phyloP scores from a whole-genome alignment of 768 basidiomycete species.

The Suillus sp. region DNA sequence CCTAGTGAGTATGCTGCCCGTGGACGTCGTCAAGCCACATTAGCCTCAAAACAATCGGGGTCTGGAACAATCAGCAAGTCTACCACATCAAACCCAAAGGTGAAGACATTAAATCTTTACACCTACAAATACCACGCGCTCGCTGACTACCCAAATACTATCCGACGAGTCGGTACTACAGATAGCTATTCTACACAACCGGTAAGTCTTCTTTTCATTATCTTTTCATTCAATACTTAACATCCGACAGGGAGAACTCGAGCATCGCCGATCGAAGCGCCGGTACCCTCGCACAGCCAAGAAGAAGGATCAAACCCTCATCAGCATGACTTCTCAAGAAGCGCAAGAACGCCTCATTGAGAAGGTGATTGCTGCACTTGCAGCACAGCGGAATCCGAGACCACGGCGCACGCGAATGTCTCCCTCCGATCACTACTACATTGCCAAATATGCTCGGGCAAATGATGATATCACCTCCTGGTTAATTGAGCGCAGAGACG shows the following conservation, averaged over 20 bases:
- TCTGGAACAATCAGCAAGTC: neutral
- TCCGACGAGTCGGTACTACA: conserved; percentile 32
- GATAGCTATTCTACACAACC: conserved; percentile 40
- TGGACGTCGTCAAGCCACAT: conserved; percentile 13
- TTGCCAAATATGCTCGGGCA: conserved; percentile 18
- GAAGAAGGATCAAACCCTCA: conserved; percentile 18
- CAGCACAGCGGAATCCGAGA: neutral
- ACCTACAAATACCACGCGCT: conserved; percentile 25
- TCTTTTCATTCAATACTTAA: neutral
- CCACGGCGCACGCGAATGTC: neutral
- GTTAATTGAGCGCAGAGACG: conserved; percentile 2
- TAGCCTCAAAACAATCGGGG: neutral
- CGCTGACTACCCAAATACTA: conserved; percentile 16
- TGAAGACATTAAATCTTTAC: conserved; percentile 14
- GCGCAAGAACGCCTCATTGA: conserved; percentile 19
- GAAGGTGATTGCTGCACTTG: conserved; percentile 16
- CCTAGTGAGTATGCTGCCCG: conserved; percentile 30
- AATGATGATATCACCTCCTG: conserved; percentile 18
- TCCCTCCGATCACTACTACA: conserved; percentile 19
- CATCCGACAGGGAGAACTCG: conserved; percentile 37
- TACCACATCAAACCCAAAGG: neutral
- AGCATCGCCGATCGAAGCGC: conserved; percentile 38
- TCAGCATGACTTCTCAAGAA: conserved; percentile 26
- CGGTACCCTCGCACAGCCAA: conserved; percentile 40
- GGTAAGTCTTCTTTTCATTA: conserved; percentile 19